Evolutionary conservation across 805 yeast species (phyloP), one percentile per base, ranked within the genome.

Genomic region (Cyberlindnera veronae): DNA sequence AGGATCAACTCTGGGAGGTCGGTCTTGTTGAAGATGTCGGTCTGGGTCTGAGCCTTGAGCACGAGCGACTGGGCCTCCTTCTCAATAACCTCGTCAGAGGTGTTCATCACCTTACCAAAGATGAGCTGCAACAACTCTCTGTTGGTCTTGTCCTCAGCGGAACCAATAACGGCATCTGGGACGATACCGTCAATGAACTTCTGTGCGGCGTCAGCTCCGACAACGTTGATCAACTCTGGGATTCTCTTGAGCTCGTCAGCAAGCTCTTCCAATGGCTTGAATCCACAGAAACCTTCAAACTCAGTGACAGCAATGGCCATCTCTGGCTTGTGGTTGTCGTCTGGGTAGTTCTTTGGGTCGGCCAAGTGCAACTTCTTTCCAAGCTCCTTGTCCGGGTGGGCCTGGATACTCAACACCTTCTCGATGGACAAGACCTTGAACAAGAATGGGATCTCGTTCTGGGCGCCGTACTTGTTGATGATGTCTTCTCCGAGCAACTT

Each of bases 271-370:
- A 90, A 75, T 16, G 99, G 99, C 61, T 93, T 83, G 71, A 93
- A 93, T 0, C 99, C 99, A 66, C 99, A 93, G 67, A 93, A 91
- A 0, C 97, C 98, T 69, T 93, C 98, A 56, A 93, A 93, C 45
- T 79, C 86, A 17, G 98, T 90, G 39, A 93, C 81, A 8, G 99
- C 99, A 58, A 93, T 79, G 36, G 99, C 98, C 99, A 93, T 93
- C 66, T 93, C 99, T n/a, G 99, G 99, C 71, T 93, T 93, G 68
- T 93, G 99, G 70, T 93, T 93, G 62, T 83, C 95, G 67, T 93
- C 99, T 4, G 98, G 98, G 63, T 93, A 93, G 67, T 93, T 85
- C 56, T 80, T 79, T 41, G 99, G 98, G 67, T 93, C 98, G 21
- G 71, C 66, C 14, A 74, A 74, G 58, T 84, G 95, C 55, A 93